Evolutionary conservation across 805 yeast genomes (phyloP).

Genomic region (Monosporozyma unispora): DNA sequence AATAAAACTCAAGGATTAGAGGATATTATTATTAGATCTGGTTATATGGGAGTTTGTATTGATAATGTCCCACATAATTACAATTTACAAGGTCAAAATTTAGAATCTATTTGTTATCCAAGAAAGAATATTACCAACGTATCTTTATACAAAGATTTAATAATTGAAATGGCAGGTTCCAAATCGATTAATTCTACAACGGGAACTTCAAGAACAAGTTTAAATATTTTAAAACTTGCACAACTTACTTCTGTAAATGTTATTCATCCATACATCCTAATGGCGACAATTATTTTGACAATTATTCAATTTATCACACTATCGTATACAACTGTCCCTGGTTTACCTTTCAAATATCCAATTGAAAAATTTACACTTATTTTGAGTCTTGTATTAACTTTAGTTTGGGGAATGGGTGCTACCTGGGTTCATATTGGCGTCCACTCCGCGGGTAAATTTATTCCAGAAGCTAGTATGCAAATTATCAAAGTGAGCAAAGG

Average conservation of each 20-base stretch:
- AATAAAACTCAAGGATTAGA: conserved; percentile 30
- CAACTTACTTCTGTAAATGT: conserved; percentile 36
- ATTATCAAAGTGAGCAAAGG: conserved; percentile 40
- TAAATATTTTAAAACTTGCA: conserved; percentile 43
- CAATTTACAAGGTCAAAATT: conserved; percentile 6
- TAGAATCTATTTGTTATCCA: conserved; percentile 21
- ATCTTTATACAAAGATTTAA: conserved; percentile 20
- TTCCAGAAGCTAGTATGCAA: conserved; percentile 43
- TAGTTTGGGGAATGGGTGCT: conserved; percentile 57
- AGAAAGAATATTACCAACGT: conserved; percentile 18
- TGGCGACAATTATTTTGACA: conserved; percentile 39
- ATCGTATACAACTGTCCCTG: conserved; percentile 40
- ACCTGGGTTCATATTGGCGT: conserved; percentile 56
- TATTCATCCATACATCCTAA: conserved; percentile 46
- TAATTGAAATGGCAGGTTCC: conserved; percentile 17
- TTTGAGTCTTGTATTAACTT: conserved; percentile 31
- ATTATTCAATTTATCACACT: conserved; percentile 34
- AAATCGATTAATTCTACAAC: conserved; percentile 26
- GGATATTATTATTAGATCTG: conserved; percentile 39
- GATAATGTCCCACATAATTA: conserved; percentile 26
- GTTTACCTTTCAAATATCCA: conserved; percentile 35
- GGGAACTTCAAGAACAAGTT: conserved; percentile 7
- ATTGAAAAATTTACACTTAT: conserved; percentile 25
- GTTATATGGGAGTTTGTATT: conserved; percentile 51
- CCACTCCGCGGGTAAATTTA: conserved; percentile 35